Evolutionary conservation across 2,329 filamentous ascomycete species (phyloP).

Genomic region (Capronia americana): DNA sequence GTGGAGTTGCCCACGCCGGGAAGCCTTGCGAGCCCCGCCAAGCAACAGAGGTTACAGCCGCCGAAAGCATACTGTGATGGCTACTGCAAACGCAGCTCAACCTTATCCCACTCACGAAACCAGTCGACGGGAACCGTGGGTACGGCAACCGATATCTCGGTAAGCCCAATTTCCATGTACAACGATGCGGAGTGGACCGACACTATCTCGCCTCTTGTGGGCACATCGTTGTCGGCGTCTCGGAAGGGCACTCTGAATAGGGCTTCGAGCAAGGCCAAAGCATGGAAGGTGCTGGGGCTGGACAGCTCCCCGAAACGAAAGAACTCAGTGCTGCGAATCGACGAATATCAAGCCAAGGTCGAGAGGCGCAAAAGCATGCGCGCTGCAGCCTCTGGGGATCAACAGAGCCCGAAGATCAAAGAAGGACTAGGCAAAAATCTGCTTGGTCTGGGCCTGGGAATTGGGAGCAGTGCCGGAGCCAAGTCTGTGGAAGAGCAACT

Average conservation of each 20-base stretch:
- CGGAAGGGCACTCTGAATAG: constrained; percentile 18
- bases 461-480: constrained; percentile 23
- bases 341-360: constrained; percentile 36
- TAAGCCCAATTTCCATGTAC: constrained; percentile 31
- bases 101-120: constrained; percentile 23
- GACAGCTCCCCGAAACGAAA: constrained; percentile 27
- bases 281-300: constrained; percentile 34
- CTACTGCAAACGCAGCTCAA: constrained; percentile 30
- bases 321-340: constrained; percentile 33
- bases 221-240: constrained; percentile 4
- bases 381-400: constrained; percentile 7
- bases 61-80: constrained; percentile 35
- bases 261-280: constrained; percentile 26
- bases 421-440: constrained; percentile 31
- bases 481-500: constrained; percentile 29
- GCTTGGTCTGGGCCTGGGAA: constrained; percentile 28
- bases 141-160: constrained; percentile 27
- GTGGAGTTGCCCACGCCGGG: constrained; percentile 37
- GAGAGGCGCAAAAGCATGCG: constrained; percentile 35
- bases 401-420: constrained; percentile 24
- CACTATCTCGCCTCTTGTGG: constrained; percentile 26
- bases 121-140: constrained; percentile 26
- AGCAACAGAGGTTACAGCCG: constrained; percentile 19
- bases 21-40: constrained; percentile 17
- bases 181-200: constrained; percentile 29